Conservation (phyloP, 169 alveolate genomes). For the Plasmodium knowlesi region DNA sequence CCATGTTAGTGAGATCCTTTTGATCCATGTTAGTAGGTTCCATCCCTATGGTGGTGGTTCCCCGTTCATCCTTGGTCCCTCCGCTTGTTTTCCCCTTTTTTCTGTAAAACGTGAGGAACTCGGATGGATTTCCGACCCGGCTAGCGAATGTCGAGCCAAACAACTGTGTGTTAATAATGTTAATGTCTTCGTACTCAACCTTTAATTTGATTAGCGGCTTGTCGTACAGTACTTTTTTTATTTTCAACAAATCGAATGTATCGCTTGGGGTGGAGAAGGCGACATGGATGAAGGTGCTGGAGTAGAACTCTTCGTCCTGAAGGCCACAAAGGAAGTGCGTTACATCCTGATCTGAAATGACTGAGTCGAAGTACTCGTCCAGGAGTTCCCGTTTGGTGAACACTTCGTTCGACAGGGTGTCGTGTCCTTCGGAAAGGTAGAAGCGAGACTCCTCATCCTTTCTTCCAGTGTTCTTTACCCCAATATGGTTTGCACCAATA, state of each 20-base stretch:
- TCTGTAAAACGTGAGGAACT: constrained; percentile 79
- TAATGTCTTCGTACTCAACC: constrained; percentile 77
- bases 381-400: neutral
- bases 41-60: neutral
- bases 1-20: constrained; percentile 20
- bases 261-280: constrained; percentile 23
- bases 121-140: constrained; percentile 86
- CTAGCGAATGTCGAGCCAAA: constrained; percentile 82
- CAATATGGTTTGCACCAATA: neutral
- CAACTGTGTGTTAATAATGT: constrained; percentile 82
- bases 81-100: constrained; percentile 28
- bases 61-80: neutral
- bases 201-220: constrained; percentile 65
- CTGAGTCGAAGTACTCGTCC: constrained; percentile 14
- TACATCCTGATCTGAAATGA: neutral
- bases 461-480: neutral
- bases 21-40: neutral
- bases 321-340: constrained; percentile 8
- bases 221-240: constrained; percentile 53
- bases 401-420: neutral
- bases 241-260: constrained; percentile 37
- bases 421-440: neutral
- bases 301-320: constrained; percentile 46
- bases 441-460: neutral
- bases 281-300: constrained; percentile 32